Base-by-base conservation (phyloP, 2,329 filamentous ascomycete genomes). In the Lecanosticta acicola region DNA sequence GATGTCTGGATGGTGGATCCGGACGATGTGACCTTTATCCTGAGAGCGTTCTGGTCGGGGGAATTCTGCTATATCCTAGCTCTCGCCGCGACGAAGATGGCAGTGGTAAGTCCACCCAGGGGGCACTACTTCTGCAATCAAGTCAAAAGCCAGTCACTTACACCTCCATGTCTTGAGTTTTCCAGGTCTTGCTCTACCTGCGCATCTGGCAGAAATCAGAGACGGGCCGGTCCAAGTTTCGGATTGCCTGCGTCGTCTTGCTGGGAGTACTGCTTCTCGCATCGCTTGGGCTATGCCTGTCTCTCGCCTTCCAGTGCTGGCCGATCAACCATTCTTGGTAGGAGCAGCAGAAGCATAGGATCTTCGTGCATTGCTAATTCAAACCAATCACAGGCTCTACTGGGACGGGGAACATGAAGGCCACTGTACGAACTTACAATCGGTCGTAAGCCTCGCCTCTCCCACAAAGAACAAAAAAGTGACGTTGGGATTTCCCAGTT, bases 1-100 rank as follows among this genome's bases (percentile, higher is more conserved):
- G 53, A 55, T 18, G 48, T 55, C 24, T 55, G 53, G 53, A 51
- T 49, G 45, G 24, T 55, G 3, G 26, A 13, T 1, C 21, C 41
- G 14, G 39, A 38, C 5, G 21, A 53, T 10, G 50, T 55, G 32
- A 50, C 42, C 10, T 35, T 20, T 24, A 47, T 51, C 17, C 21
- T 55, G 37, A 46, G 46, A 29, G 41, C 36, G 21, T 55, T 55
- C 41, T 55, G 41, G 32, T 32, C 49, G 10, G 47, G 41, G 5
- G 53, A 55, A 21, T 53, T 47, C 36, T 43, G 40, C 7, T 55
- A 55, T 39, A 39, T 49, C 4, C 21, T 49, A 18, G 38, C 49
- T 19, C 43, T 53, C n/a, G 39, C 42, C 13, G 32, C 41, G 10
- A 48, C 37, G 19, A 55, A 55, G 35, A 43, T 53, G 11, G 46